Evolutionary conservation across 1,139 yeast species (phyloP), one percentile per base, ranked within the genome.

Genomic region (Lodderomyces pseudojiufengensis): DNA sequence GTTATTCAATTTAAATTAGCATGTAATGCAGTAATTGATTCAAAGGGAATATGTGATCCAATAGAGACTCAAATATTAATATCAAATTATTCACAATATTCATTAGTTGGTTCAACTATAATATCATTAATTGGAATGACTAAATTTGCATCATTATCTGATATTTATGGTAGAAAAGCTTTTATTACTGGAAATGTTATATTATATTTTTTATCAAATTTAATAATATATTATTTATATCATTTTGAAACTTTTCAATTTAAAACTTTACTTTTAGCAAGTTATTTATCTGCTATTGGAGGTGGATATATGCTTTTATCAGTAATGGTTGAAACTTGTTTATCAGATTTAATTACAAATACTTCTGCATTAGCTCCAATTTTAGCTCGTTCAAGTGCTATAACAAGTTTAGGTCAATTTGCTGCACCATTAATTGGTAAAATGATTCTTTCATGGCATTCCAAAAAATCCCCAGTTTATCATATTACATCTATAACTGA

Each of bases 391-490:
- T 58, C 71, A 13, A 66, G 72, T 41, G 83, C 87, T 0, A 59
- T 73, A 21, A 51, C 80, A 38, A 79, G 68, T 45, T 59, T 69
- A 3, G 90, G 88, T 0, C 50, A 78, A 42, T 79, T 82, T 0
- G 9, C 73, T n/a, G 92, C 90, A 1, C 92, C 94, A 0, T 39
- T 78, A 16, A 34, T 69, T 2, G 82, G 84, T 0, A 75, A 78
- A 33, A 41, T 64, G 15, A 36, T 42, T 44, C 59, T 39, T 52
- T 49, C 26, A 37, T 54, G 38, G 41, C 25, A 27, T 21, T 32
- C 11, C 8, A 31, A 11, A 29, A 21, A 11, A 24, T 18, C 20
- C 5, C 20, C 20, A 18, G 7, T 40, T n/a, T n/a, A n/a, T n/a
- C 31, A 18, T 15, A 21, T 32, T 3, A 11, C 20, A 4, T 31